phyloP scores from a whole-genome alignment of 352 stramenopile genomes.

The Pythium periplocum region DNA sequence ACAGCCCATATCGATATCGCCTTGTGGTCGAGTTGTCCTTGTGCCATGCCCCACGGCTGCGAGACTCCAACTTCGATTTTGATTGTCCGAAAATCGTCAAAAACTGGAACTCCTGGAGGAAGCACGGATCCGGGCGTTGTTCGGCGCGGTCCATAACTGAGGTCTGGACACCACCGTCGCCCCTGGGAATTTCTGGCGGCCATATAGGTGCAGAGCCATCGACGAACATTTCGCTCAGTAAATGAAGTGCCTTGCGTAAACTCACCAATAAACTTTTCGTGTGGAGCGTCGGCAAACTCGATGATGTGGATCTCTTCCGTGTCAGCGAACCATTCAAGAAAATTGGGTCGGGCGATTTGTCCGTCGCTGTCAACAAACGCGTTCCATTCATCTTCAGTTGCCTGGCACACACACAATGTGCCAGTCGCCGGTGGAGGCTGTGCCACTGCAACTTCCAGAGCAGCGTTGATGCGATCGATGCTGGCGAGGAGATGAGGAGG shows the following conservation, averaged over 20 bases:
- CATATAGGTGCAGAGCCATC: slow-evolving; percentile 14
- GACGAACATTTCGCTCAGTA: slow-evolving; percentile 4
- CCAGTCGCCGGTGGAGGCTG: too few species aligned
- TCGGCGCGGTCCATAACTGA: slow-evolving; percentile 27
- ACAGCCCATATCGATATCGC: slow-evolving; percentile 24
- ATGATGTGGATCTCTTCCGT: slow-evolving; percentile 25
- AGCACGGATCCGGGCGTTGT: slow-evolving; percentile 24
- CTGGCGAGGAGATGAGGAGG: too few species aligned
- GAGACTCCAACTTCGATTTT: slow-evolving; percentile 33
- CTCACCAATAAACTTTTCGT: slow-evolving; percentile 8
- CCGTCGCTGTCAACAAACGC: too few species aligned
- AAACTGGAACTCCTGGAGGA: slow-evolving; percentile 27
- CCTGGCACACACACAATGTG: too few species aligned
- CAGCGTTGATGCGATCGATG: too few species aligned
- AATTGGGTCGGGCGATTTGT: slow-evolving; percentile 2
- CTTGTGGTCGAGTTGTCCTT: slow-evolving; percentile 34
- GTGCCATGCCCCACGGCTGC: slow-evolving; percentile 28
- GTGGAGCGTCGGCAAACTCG: slow-evolving; percentile 19
- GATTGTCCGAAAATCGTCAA: slow-evolving; percentile 30
- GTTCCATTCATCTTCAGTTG: too few species aligned
- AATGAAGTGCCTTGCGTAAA: slow-evolving; percentile 6
- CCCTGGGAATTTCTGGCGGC: slow-evolving; percentile 23
- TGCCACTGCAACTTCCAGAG: too few species aligned
- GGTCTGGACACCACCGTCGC: slow-evolving; percentile 21
- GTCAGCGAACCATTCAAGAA: slow-evolving; percentile 29